Percentiles rank a stretch among this genome's conserved stretches.
Conservation (phyloP, 2,329 filamentous ascomycete genomes). For the Cryphonectria japonica region DNA sequence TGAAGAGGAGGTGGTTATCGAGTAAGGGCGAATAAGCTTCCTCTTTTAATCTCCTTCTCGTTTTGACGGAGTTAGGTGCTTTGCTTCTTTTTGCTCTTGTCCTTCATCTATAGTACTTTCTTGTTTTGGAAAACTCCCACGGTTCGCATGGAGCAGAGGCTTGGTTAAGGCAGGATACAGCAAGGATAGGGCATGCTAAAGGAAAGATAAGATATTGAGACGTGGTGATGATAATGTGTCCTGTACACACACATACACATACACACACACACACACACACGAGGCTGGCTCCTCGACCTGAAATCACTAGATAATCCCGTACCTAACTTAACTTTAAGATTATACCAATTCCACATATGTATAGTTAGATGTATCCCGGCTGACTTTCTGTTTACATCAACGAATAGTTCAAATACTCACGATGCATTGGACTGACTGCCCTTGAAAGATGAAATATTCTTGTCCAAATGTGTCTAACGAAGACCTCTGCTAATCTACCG, state of each 20-base stretch:
- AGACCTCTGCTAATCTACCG: slow-evolving; percentile 42
- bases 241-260: neutral
- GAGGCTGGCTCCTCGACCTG: slow-evolving; percentile 2
- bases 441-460: neutral
- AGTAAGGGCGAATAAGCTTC: neutral
- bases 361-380: too few species aligned
- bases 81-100: neutral
- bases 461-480: neutral
- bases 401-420: neutral
- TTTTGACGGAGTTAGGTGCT: neutral
- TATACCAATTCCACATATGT: neutral
- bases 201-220: neutral
- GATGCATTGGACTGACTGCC: neutral
- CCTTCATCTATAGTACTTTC: neutral
- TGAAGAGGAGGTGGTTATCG: slow-evolving; percentile 23
- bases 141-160: too few species aligned
- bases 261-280: neutral
- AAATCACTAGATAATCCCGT: too few species aligned
- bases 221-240: neutral
- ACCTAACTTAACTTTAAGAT: neutral
- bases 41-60: neutral
- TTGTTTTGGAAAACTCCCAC: neutral
- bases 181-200: neutral
- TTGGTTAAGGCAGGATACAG: neutral
- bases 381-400: neutral